Percentiles rank a stretch among this genome's conserved stretches.
Evolutionary conservation across 495 filamentous ascomycete species (phyloP).

Genomic region (Annulohypoxylon moriforme): DNA sequence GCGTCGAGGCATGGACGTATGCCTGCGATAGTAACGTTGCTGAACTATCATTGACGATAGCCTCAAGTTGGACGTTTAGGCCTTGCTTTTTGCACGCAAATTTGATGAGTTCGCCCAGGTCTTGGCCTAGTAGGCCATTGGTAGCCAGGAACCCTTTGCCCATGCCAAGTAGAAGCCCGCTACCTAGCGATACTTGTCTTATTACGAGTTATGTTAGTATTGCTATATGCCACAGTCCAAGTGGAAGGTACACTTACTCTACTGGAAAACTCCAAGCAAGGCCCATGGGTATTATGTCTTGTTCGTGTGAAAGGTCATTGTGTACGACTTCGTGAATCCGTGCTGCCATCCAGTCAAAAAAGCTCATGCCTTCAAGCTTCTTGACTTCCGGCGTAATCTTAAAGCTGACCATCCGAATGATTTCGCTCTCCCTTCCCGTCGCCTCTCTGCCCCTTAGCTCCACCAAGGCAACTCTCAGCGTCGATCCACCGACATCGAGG

Average conservation of each 20-base stretch:
- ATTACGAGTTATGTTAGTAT: slow-evolving; percentile 25
- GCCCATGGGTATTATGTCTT: slow-evolving; percentile 65
- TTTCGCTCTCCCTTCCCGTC: slow-evolving; percentile 53
- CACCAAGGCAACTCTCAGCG: slow-evolving; percentile 81
- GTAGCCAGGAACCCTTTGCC: slow-evolving; percentile 80
- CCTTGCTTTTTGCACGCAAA: slow-evolving; percentile 56
- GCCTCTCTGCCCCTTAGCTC: slow-evolving; percentile 68
- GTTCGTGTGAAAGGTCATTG: slow-evolving; percentile 49
- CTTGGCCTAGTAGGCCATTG: slow-evolving; percentile 61
- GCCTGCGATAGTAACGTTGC: slow-evolving; percentile 83
- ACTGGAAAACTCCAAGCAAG: slow-evolving; percentile 92
- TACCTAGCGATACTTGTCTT: slow-evolving; percentile 80
- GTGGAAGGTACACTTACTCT: slow-evolving; percentile 64
- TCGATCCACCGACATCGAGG: slow-evolving; percentile 79
- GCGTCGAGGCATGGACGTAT: slow-evolving; percentile 73
- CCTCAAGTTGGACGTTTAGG: slow-evolving; percentile 72
- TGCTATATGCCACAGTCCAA: not conserved
- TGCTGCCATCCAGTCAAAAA: slow-evolving; percentile 87
- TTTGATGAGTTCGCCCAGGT: slow-evolving; percentile 64
- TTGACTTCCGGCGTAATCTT: slow-evolving; percentile 62
- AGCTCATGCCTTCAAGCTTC: slow-evolving; percentile 58
- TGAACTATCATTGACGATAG: slow-evolving; percentile 87
- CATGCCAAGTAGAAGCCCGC: slow-evolving; percentile 83
- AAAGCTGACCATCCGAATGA: slow-evolving; percentile 61
- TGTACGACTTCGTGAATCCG: slow-evolving; percentile 70